Base-by-base conservation (phyloP, 176 grass and related monocot genomes). In the Juncus inflexus region DNA sequence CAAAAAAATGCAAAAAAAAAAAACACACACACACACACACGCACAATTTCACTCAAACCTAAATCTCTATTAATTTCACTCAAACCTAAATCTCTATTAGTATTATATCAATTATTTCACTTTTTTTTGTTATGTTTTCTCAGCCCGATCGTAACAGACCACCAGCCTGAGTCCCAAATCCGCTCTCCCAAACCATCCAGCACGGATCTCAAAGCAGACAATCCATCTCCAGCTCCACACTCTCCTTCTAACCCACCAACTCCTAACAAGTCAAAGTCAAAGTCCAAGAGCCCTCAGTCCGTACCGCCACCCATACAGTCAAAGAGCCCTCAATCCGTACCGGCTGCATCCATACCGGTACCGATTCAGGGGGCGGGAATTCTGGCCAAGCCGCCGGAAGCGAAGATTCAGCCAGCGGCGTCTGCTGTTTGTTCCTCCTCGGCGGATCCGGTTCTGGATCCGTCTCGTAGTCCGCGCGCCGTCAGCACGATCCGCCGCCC, bases 401-500 rank as follows among this genome's bases (percentile, higher is more conserved):
- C 66, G 15, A 55, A 49, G 52, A 49, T 55, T 52, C 52, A 55
- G 12, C 19, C 19, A 1, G 1, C 19, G 19, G 66, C 19, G 58
- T 52, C 68, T 71, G 68, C 52, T 59, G 68, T 66, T n/a, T 72
- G 42, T 72, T 45, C 65, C 51, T 81, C 78, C 52, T 35, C 38
- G 38, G 51, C 72, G 61, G 78, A 85, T 50, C 43, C 61, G 4
- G 40, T 76, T 59, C 74, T 53, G 59, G 47, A 45, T 57, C 77
- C 65, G 62, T 50, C 83, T 55, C 42, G 38, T 35, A 72, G 50
- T 64, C 66, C 76, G 9, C 15, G 37, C 64, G 80, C 69, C n/a
- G 58, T 69, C 36, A 60, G 66, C 78, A 62, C 65, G 10, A 45
- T 58, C 50, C 74, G 80, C 71, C 80, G 70, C 66, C 77, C 74